Evolutionary conservation across 805 yeast genomes (phyloP).

Genomic region (Kodamaea fukazawae): DNA sequence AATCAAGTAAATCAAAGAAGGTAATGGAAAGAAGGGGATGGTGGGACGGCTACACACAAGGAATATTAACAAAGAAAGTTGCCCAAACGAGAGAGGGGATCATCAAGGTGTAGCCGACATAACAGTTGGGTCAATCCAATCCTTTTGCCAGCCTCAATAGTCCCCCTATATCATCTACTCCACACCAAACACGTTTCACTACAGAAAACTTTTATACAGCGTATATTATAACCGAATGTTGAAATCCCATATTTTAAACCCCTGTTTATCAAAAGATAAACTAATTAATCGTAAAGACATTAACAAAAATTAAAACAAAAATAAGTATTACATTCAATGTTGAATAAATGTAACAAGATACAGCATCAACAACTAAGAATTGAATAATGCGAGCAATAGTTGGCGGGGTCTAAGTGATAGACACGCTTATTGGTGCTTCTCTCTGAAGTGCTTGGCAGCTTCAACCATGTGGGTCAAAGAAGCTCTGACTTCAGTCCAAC

Average conservation of each 20-base stretch:
- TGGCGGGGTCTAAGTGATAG: constrained; percentile 5
- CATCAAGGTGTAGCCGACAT: too few species aligned
- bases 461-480: constrained; percentile 98
- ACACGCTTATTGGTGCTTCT: constrained; percentile 29
- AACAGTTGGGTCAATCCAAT: too few species aligned
- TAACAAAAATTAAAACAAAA: constrained; percentile 16
- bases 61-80: too few species aligned
- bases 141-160: too few species aligned
- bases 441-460: constrained; percentile 91
- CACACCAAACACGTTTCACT: too few species aligned
- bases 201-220: too few species aligned
- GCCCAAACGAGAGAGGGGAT: too few species aligned
- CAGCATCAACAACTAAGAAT: constrained; percentile 41
- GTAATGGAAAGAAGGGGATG: too few species aligned
- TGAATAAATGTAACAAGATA: constrained; percentile 45
- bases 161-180: too few species aligned
- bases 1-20: not conserved
- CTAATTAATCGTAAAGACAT: constrained; percentile 16
- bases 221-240: constrained; percentile 42
- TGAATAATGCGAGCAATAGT: constrained; percentile 33
- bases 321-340: constrained; percentile 42
- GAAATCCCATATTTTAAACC: constrained; percentile 47
- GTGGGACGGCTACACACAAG: too few species aligned
- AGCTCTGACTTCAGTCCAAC: constrained; percentile 96
- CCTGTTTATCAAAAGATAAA: constrained; percentile 17